Conservation (phyloP, 805 yeast species). For the Candida jianshihensis region DNA sequence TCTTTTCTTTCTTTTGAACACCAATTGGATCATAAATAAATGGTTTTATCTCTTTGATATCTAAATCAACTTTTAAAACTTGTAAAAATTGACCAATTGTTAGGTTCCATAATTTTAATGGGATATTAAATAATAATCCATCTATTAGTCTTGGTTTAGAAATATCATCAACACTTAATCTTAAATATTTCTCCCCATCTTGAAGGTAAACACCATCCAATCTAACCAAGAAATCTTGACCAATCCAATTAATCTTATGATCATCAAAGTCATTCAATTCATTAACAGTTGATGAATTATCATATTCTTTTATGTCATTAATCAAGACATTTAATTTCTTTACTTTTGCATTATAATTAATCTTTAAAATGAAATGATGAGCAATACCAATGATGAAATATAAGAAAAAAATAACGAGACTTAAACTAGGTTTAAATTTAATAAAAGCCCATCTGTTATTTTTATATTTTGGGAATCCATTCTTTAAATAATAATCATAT, state of each 20-base stretch:
- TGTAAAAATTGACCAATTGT: constrained; percentile 30
- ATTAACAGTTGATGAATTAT: constrained; percentile 55
- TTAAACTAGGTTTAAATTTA: constrained; percentile 62
- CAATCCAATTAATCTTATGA: constrained; percentile 30
- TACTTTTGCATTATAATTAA: constrained; percentile 46
- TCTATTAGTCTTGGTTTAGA: constrained; percentile 43
- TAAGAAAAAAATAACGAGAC: constrained; percentile 44
- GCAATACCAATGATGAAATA: constrained; percentile 44
- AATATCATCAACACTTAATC: constrained; percentile 42
- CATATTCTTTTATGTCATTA: constrained; percentile 42
- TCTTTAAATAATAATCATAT: constrained; percentile 76
- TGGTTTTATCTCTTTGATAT: constrained; percentile 3
- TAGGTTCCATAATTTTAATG: constrained; percentile 37
- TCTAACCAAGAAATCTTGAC: constrained; percentile 48
- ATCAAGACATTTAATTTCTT: constrained; percentile 48
- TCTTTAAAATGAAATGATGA: constrained; percentile 50
- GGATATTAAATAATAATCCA: constrained; percentile 35
- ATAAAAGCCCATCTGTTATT: constrained; percentile 59
- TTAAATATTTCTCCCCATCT: constrained; percentile 30
- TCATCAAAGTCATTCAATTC: no score
- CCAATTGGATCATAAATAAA: constrained; percentile 3
- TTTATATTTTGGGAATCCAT: constrained; percentile 83
- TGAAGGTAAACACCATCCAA: constrained; percentile 30
- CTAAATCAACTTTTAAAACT: constrained; percentile 7
- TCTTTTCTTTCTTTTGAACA: constrained; percentile 4